A percentile compares a stretch with the other conserved stretches of the same genome.
Conservation (phyloP, 176 grass and related monocot genomes). For the Oryza officinalis region DNA sequence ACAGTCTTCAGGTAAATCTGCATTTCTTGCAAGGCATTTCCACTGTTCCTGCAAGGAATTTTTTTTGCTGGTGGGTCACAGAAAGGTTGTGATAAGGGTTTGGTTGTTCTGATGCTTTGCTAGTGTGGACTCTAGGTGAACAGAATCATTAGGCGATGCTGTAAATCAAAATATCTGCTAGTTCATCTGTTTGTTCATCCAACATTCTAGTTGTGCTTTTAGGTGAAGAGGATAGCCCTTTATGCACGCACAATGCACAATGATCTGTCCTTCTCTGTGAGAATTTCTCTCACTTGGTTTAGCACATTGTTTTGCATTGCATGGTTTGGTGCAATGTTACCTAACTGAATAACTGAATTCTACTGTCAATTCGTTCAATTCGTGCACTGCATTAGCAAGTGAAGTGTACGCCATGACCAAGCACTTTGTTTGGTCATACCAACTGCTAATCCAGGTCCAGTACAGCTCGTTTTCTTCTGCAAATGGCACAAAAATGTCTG, state of each 20-base stretch:
- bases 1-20: constrained; percentile 35
- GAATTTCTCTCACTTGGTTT: neutral
- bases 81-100: constrained; percentile 21
- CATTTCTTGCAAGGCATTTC: constrained; percentile 49
- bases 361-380: neutral
- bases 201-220: constrained; percentile 22
- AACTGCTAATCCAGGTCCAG: constrained; percentile 8
- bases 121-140: constrained; percentile 29
- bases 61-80: constrained; percentile 36
- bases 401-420: constrained; percentile 11
- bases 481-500: neutral
- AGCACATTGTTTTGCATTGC: neutral
- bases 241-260: neutral
- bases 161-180: neutral
- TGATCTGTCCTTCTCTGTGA: neutral
- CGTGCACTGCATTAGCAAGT: neutral
- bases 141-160: neutral
- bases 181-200: constrained; percentile 46
- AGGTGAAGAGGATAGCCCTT: neutral
- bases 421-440: constrained; percentile 12
- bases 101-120: neutral
- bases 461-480: constrained; percentile 9
- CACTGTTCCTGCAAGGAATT: constrained; percentile 29
- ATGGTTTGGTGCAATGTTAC: neutral
- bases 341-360: constrained; percentile 1